Evolutionary conservation across 2,329 filamentous ascomycete species (phyloP).

Genomic region (Calonectria ilicicola): DNA sequence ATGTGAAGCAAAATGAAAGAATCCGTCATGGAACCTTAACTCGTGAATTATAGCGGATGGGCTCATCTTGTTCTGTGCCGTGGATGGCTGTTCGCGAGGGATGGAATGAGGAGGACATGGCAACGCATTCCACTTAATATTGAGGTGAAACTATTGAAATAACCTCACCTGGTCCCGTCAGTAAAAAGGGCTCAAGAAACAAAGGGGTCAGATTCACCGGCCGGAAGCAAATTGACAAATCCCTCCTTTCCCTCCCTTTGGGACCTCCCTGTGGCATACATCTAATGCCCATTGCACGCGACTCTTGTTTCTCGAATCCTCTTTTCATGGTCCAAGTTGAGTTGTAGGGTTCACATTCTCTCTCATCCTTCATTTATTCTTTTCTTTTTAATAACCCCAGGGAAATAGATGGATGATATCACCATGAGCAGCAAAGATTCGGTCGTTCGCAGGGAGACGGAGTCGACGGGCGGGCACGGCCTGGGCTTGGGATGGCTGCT

Average conservation of each 20-base stretch:
- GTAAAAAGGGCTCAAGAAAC: constrained; percentile 31
- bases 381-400: neutral
- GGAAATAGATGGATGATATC: constrained; percentile 17
- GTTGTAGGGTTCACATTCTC: neutral
- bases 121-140: constrained; percentile 55
- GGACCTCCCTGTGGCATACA: constrained; percentile 20
- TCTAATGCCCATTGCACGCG: constrained; percentile 24
- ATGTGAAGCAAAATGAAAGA: constrained; percentile 19
- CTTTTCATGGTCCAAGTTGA: constrained; percentile 22
- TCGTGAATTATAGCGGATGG: neutral
- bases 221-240: constrained; percentile 10
- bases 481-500: constrained; percentile 55
- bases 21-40: constrained; percentile 4
- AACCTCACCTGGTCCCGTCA: constrained; percentile 33
- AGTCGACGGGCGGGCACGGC: constrained; percentile 22
- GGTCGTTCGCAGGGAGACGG: constrained; percentile 20
- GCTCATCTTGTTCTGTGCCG: constrained; percentile 23
- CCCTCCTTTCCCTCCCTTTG: constrained; percentile 27
- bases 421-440: constrained; percentile 23
- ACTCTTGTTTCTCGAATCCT: constrained; percentile 4
- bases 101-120: constrained; percentile 52
- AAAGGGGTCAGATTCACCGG: constrained; percentile 34
- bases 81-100: constrained; percentile 29
- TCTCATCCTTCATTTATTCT: neutral
- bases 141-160: constrained; percentile 46